A percentile compares a stretch with the other conserved stretches of the same genome.
Evolutionary conservation across 306 rosid species (phyloP).

Genomic region (Corylus heterophylla): DNA sequence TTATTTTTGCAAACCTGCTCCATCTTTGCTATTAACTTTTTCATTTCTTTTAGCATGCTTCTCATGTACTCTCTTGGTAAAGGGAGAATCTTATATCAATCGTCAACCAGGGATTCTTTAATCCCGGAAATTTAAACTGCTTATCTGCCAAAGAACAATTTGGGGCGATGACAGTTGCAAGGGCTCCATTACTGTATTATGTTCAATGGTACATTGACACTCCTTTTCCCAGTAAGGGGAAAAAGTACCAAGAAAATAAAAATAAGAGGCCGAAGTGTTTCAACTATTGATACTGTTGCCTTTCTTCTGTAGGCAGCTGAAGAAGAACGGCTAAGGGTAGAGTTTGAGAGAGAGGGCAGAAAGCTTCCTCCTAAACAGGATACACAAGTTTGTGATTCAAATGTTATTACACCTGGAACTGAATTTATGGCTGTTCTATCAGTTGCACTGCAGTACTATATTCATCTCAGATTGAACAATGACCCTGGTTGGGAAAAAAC

Average conservation of each 20-base stretch:
- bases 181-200: background rate
- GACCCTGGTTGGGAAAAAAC: slow-evolving; percentile 95
- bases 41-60: background rate
- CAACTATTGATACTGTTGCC: background rate
- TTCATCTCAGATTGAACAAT: slow-evolving; percentile 90
- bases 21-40: background rate
- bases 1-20: background rate
- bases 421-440: slow-evolving; percentile 94
- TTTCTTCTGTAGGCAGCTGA: slow-evolving; percentile 68
- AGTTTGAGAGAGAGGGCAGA: slow-evolving; percentile 94
- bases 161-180: too few relatives aligned
- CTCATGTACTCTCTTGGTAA: background rate
- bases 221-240: background rate
- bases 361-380: slow-evolving; percentile 85
- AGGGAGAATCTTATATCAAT: background rate
- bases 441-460: slow-evolving; percentile 88
- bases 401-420: slow-evolving; percentile 98
- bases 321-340: slow-evolving; percentile 83
- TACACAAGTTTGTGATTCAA: slow-evolving; percentile 77
- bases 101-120: background rate
- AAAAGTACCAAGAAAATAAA: background rate
- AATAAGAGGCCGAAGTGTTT: background rate
- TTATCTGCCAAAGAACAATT: background rate
- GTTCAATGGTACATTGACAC: background rate
- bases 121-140: background rate